Evolutionary conservation across 257 asterid genomes (phyloP).

Genomic region (Dorcoceras hygrometricum): DNA sequence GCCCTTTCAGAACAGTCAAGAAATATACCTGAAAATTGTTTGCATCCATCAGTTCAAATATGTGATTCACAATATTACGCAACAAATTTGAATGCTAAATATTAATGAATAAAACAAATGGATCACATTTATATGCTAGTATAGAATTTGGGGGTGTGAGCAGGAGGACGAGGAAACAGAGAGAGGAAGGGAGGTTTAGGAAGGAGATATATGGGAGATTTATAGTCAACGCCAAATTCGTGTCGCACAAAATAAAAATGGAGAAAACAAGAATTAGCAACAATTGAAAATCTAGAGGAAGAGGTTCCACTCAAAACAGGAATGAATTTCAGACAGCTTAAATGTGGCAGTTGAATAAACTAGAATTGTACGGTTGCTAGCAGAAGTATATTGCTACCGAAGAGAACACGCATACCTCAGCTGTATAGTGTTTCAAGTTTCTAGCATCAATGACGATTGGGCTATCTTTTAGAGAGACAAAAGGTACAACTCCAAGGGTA

Average conservation of each 20-base stretch:
- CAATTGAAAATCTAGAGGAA: conserved; percentile 13
- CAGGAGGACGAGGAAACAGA: conserved; percentile 10
- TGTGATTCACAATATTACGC: conserved; percentile 5
- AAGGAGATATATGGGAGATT: conserved; percentile 2
- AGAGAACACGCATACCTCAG: conserved; percentile 61
- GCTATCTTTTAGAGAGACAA: conserved; percentile 57
- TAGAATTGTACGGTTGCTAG: conserved; percentile 1
- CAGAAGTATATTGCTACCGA: conserved; percentile 4
- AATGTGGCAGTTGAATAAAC: background rate
- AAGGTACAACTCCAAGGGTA: conserved; percentile 76
- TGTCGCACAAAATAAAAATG: background rate
- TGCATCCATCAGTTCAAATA: conserved; percentile 24
- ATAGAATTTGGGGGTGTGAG: conserved; percentile 11
- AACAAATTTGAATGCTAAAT: background rate
- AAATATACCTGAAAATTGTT: conserved; percentile 70
- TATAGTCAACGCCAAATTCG: conserved; percentile 10
- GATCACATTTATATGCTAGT: conserved; percentile 13
- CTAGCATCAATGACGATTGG: conserved; percentile 71
- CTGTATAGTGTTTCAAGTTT: conserved; percentile 53
- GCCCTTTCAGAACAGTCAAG: conserved; percentile 86
- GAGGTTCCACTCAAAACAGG: conserved; percentile 5
- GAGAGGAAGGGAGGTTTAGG: background rate
- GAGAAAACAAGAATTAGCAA: conserved; percentile 1
- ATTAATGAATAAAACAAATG: background rate
- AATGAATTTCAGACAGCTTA: conserved; percentile 12